Base-by-base conservation (phyloP, 1,284 basidiomycete species). In the Xanthoconium separans region DNA sequence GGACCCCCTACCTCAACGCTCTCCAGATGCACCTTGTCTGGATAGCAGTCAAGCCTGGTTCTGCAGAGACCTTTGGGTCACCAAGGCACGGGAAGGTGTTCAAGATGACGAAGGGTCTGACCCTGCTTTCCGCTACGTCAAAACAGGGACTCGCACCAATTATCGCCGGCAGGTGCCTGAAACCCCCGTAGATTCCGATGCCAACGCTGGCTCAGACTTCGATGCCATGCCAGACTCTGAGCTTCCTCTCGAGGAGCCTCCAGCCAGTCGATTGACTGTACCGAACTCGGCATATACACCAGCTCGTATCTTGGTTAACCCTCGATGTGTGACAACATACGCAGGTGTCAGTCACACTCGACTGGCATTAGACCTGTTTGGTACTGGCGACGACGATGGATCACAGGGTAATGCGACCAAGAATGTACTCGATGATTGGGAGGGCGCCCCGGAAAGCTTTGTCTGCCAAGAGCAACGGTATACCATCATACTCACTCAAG, bases 41-140 rank as follows among this genome's bases (percentile, higher is more conserved):
- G 95, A 98, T 70, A 94, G 91, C 62, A 89, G 85, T 30, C 95
- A 98, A 71, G 92, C 93, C 46, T 96, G 91, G 88, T 97, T 98
- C 77, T 98, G 95, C 66, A 77, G 95, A 47, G 95, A 98, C 70
- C 76, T 97, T 40, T 98, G 95, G 95, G 79, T 93, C 18, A 81
- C 82, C 60, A 89, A 87, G 47, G 95, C 94, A 2, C 76, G 79
- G 27, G 87, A 90, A 51, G 87, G 86, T 29, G 85, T 89, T 68
- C 74, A 76, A 48, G 81, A 79, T 56, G 73, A 77, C 41, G 80
- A 83, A 47, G 65, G 66, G 11, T 67, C 67, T 8, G 72, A 73
- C 53, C 57, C 65, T n/a, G 62, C 58, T 55, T 65, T 55, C 71
- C 70, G 41, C 66, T 63, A 44, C 61, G 62, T n/a, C 61, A 73